These are phyloP conservation scores for Kwoniella shandongensis DNA, from an alignment of 768 basidiomycete genomes.

Conservation along the genomic window DNA sequence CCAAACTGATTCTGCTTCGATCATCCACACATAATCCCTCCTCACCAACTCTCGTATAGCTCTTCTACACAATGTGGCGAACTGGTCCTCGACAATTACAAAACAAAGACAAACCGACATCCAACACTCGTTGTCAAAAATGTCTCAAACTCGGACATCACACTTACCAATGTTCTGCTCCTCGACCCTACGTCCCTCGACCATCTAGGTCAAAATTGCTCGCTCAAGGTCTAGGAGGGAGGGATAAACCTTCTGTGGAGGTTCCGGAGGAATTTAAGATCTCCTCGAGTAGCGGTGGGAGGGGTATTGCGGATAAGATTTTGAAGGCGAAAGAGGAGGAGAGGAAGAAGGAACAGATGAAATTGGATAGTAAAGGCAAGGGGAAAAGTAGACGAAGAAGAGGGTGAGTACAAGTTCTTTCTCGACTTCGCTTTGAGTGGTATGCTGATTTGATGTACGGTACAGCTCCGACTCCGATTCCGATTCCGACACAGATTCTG, in stretches of 20 bases:
- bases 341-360: conserved; percentile 50
- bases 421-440: no score
- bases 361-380: conserved; percentile 21
- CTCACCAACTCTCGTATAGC: background rate
- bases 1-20: no score
- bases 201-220: conserved; percentile 84
- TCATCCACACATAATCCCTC: background rate
- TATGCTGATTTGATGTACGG: no score
- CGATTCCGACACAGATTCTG: conserved; percentile 16
- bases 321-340: conserved; percentile 76
- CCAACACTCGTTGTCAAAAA: conserved; percentile 46
- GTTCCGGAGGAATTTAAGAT: conserved; percentile 88
- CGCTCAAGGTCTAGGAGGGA: conserved; percentile 58
- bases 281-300: conserved; percentile 57
- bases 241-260: conserved; percentile 74
- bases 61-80: conserved; percentile 6
- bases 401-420: background rate
- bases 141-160: conserved; percentile 68
- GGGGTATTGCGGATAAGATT: conserved; percentile 80
- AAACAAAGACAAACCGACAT: conserved; percentile 31
- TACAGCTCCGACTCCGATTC: conserved; percentile 26
- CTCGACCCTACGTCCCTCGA: conserved; percentile 79
- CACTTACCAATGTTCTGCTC: conserved; percentile 82
- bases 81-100: conserved; percentile 32
- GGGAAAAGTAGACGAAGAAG: background rate